A percentile compares a stretch with the other conserved stretches of the same genome.
phyloP scores from a whole-genome alignment of 2,329 filamentous ascomycete species.

The Exophiala dermatitidis region DNA sequence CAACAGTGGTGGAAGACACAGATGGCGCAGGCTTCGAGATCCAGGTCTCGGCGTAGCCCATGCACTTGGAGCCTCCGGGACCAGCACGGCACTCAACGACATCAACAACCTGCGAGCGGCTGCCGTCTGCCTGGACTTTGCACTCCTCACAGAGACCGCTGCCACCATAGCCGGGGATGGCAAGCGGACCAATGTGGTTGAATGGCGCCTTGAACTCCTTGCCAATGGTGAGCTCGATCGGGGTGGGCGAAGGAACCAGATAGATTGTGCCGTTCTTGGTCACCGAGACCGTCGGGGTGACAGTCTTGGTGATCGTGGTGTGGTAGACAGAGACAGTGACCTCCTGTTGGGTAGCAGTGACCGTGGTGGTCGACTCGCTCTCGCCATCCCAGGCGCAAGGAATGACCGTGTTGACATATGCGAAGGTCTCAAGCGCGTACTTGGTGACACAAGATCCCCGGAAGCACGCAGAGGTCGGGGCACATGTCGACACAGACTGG shows the following conservation, averaged over 20 bases:
- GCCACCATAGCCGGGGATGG: conserved; percentile 22
- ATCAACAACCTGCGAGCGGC: conserved; percentile 17
- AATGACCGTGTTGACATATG: conserved; percentile 23
- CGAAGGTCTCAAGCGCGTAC: conserved; percentile 16
- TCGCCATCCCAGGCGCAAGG: conserved; percentile 16
- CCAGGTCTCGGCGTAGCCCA: conserved; percentile 19
- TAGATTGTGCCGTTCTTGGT: conserved; percentile 9
- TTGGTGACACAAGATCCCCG: conserved; percentile 13
- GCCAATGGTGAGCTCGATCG: conserved; percentile 14
- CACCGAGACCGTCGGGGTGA: conserved; percentile 10
- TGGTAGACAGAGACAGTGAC: conserved; percentile 14
- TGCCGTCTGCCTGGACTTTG: conserved; percentile 15
- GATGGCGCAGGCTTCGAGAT: conserved; percentile 17
- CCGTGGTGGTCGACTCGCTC: conserved; percentile 6
- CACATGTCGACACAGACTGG: conserved; percentile 20
- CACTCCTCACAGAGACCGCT: conserved; percentile 22
- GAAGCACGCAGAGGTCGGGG: conserved; percentile 10
- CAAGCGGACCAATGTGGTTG: conserved; percentile 22
- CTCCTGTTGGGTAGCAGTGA: conserved; percentile 19
- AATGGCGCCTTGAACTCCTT: conserved; percentile 22
- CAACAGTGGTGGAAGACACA: conserved; percentile 4
- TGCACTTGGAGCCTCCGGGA: conserved; percentile 9
- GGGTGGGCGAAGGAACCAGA: conserved; percentile 1
- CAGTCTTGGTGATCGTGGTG: conserved; percentile 17
- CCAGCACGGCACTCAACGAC: conserved; percentile 20